Base-by-base conservation (phyloP, 2,329 filamentous ascomycete species). In the Claviceps africana region DNA sequence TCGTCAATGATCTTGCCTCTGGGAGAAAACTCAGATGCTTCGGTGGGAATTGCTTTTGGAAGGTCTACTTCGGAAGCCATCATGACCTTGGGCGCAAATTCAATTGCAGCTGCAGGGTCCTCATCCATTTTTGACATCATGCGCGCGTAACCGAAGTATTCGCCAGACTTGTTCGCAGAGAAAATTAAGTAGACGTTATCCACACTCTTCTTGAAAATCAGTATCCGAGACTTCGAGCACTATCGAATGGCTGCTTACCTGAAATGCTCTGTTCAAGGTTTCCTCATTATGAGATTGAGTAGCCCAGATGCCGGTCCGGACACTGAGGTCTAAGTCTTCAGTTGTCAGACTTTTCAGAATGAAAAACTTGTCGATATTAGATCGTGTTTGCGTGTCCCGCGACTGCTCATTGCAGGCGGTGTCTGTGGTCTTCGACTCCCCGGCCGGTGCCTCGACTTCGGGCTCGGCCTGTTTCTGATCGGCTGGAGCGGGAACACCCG, bases 81-180 rank as follows among this genome's bases (percentile, higher is more conserved):
- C 54, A 85, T 82, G 8, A 76, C 72, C 58, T 81, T 81, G 1
- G 82, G 81, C 4, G 81, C 81, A 66, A 88, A 84, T 61, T 85
- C 76, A 48, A 86, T 80, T 0, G 82, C 79, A 1, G 83, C 79
- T 0, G 76, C 75, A 11, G 84, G 81, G 58, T 95, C 86, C 51
- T 90, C 79, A 59, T 85, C 83, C 61, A 96, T 95, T 4, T 82
- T 73, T 22, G 91, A 95, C 10, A 76, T 72, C 91, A 97, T 97
- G 39, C 86, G 82, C 21, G 90, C 91, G 62, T 95, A 96, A 21
- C 91, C 91, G 68, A 93, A 96, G 64, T 96, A 97, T 67, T 96
- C 91, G 13, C 91, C 91, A 0, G 91, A 96, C 63, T 96, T 96
- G 67, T 97, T 97, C 13, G 91, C 91, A 1, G 91, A 97, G 66